These are phyloP conservation scores for Ceratocystis colombiana DNA, from an alignment of 2,329 filamentous ascomycete genomes.

Conservation along the genomic window DNA sequence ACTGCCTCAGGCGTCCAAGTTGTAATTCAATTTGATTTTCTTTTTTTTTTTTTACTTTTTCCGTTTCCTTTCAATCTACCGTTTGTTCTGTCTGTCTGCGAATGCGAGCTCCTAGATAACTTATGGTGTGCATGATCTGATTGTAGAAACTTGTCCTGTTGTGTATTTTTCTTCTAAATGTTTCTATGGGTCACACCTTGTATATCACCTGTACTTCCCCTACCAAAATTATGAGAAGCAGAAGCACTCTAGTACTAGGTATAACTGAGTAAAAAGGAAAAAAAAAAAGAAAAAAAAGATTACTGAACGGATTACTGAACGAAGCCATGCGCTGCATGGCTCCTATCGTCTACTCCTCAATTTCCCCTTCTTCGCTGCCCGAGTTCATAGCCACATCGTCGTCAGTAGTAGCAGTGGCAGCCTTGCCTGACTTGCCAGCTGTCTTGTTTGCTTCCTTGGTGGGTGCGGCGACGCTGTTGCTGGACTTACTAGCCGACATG, in stretches of 20 bases:
- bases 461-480: not conserved
- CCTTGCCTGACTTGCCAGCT: not conserved
- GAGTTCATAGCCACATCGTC: conserved; percentile 46
- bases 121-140: too few species aligned
- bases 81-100: too few species aligned
- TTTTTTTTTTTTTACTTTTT: not conserved
- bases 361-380: conserved; percentile 95
- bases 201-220: not conserved
- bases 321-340: not conserved
- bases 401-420: conserved; percentile 4
- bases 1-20: not conserved
- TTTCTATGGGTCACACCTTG: not conserved
- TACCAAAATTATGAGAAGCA: not conserved
- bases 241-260: not conserved
- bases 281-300: not conserved
- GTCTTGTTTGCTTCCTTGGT: not conserved
- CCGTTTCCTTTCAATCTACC: too few species aligned
- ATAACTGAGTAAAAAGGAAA: not conserved
- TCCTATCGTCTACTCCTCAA: conserved; percentile 53
- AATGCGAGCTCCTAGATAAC: too few species aligned
- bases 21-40: not conserved
- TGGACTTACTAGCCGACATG: conserved; percentile 10
- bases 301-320: not conserved
- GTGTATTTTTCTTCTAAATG: not conserved
- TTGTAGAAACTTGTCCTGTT: not conserved